Evolutionary conservation across 129 eudicot species (phyloP), one percentile per base, ranked within the genome.

Genomic region (Cynara cardunculus): DNA sequence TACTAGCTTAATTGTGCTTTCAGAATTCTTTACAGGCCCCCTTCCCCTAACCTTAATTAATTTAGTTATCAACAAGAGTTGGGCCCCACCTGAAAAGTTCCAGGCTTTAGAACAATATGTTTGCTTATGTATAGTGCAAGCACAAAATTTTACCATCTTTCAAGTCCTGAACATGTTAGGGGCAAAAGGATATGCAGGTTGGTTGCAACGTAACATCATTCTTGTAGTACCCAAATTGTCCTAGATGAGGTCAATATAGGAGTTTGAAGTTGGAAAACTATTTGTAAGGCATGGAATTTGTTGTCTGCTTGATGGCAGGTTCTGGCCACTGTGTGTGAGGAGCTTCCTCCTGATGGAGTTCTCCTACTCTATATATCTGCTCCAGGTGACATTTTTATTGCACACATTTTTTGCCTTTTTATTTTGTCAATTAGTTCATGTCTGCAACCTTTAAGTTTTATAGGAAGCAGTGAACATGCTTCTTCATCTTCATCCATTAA

Each of bases 311-410:
- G 53, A 41, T 82, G 75, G 49, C 91, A 95, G 99, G 97, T 95
- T 72, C 85, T 95, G 82, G 97, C 94, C 62, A 92, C 99, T 34
- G 84, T 87, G 41, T 95, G 97, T 81, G 99, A 95, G 88, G 97
- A 92, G 80, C 99, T 95, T 13, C 92, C 97, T 71, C 74, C 91
- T 69, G 97, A 95, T 90, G 99, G 97, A 70, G 80, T 92, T 75
- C 91, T 95, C 70, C 74, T 95, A 76, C 80, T 95, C 74, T 92
- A 95, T 83, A 69, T 92, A 41, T 95, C 99, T 53, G 97, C 91
- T 73, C 78, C 93, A 84, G 91, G 91, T 88, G 73, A 74, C 67
- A 71, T 67, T 86, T 61, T 30, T 69, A 59, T 69, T 74, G n/a
- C 79, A 66, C 69, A 66, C 25, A 6, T 35, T 59, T 59, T 35